phyloP scores from a whole-genome alignment of 2,329 filamentous ascomycete genomes.

The Neoscytalidium dimidiatum region DNA sequence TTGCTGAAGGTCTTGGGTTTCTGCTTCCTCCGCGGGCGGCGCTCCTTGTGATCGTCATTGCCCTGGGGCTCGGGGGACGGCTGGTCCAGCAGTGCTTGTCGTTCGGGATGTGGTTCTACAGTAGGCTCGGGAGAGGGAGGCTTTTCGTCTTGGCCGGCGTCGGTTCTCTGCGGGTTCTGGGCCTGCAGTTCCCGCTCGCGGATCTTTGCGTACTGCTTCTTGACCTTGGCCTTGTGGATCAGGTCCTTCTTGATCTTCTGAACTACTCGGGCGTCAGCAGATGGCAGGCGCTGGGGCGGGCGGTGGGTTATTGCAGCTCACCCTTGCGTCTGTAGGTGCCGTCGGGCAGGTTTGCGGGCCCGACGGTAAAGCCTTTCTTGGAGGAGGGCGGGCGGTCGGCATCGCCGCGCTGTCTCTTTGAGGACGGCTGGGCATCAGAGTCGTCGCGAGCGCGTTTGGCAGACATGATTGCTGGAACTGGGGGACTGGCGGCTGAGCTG shows the following conservation, averaged over 20 bases:
- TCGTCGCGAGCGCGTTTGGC: constrained; percentile 59
- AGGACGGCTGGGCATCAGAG: constrained; percentile 37
- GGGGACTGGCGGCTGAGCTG: too few relatives aligned
- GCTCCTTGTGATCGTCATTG: constrained; percentile 23
- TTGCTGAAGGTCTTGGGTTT: constrained; percentile 43
- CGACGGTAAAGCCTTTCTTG: constrained; percentile 78
- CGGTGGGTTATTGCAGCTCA: constrained; percentile 29
- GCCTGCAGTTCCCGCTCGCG: constrained; percentile 55
- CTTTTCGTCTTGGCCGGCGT: constrained; percentile 31
- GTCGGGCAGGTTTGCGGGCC: constrained; percentile 87
- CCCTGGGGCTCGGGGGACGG: constrained; percentile 23
- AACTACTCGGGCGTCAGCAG: constrained; percentile 50
- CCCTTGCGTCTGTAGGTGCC: constrained; percentile 83
- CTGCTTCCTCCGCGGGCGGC: constrained; percentile 27
- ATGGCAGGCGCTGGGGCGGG: not conserved
- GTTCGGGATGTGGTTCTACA: constrained; percentile 61
- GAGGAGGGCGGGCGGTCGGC: constrained; percentile 37
- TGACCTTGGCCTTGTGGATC: constrained; percentile 90
- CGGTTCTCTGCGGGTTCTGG: constrained; percentile 35
- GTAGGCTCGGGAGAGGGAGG: constrained; percentile 34
- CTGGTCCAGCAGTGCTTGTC: constrained; percentile 60
- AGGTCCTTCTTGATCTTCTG: constrained; percentile 87
- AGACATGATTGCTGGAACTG: constrained; percentile 52
- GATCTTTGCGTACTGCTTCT: constrained; percentile 88
- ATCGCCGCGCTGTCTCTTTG: constrained; percentile 57